phyloP scores from a whole-genome alignment of 1,139 yeast genomes.

The Groenewaldozyma auringiensis region DNA sequence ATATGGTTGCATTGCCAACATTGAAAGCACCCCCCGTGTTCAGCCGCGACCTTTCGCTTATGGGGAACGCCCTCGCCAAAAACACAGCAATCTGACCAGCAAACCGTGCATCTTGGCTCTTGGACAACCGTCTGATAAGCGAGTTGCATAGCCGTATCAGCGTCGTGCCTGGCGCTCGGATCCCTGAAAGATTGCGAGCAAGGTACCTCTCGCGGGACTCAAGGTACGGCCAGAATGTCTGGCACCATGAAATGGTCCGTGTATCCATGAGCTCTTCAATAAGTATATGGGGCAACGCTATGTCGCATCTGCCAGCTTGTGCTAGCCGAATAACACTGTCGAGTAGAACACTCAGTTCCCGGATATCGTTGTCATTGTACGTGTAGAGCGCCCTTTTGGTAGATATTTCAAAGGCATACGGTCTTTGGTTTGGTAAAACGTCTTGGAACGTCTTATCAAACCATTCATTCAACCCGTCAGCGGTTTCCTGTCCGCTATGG shows the following conservation, averaged over 20 bases:
- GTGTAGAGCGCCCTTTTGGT: constrained; percentile 8
- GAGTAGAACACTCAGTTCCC: constrained; percentile 15
- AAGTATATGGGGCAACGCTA: constrained; percentile 23
- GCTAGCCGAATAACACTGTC: constrained; percentile 17
- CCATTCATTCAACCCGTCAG: constrained; percentile 2
- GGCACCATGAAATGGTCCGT: constrained; percentile 32
- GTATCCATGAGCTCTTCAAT: constrained; percentile 33
- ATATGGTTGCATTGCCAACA: constrained; percentile 30
- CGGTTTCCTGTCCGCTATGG: background rate
- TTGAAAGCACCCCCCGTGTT: constrained; percentile 34
- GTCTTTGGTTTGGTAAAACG: background rate
- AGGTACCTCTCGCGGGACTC: constrained; percentile 25
- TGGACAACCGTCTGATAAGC: constrained; percentile 31
- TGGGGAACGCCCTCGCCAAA: constrained; percentile 33
- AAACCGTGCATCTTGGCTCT: constrained; percentile 31
- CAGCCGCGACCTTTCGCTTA: constrained; percentile 33
- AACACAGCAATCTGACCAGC: constrained; percentile 34
- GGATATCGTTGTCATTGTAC: constrained; percentile 2
- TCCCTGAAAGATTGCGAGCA: constrained; percentile 26
- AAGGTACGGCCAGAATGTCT: constrained; percentile 32
- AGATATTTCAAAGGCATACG: constrained; percentile 5
- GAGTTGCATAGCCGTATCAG: constrained; percentile 34
- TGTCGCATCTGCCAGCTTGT: constrained; percentile 17
- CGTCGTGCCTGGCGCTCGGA: constrained; percentile 32
- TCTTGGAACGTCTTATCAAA: constrained; percentile 4